A percentile compares a stretch with the other conserved stretches of the same genome.
Conservation (phyloP, 179 eudicot species). For the Vitellaria paradoxa region DNA sequence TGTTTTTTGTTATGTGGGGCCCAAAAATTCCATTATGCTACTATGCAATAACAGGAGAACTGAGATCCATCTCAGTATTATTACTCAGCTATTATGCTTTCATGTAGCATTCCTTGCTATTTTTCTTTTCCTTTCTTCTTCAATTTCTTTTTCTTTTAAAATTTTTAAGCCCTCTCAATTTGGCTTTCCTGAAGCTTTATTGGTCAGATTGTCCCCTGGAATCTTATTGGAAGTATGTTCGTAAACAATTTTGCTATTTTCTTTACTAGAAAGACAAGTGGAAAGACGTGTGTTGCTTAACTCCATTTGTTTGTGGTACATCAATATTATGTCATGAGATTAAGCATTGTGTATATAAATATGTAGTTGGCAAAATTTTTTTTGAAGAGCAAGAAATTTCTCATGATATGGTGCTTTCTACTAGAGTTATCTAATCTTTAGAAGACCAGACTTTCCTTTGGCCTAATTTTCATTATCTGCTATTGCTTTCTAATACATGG, state of each 20-base stretch:
- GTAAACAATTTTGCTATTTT: neutral
- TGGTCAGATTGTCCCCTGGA: conserved; percentile 9
- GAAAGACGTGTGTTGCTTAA: neutral
- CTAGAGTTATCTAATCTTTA: neutral
- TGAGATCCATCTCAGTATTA: neutral
- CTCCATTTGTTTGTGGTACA: neutral
- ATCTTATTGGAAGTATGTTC: neutral
- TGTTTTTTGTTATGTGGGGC: neutral
- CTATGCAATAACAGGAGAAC: conserved; percentile 3
- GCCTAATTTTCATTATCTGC: neutral
- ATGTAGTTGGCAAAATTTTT: neutral
- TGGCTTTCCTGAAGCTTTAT: conserved; percentile 12
- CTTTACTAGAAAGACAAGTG: neutral
- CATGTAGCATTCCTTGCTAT: conserved; percentile 4
- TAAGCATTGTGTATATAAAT: neutral
- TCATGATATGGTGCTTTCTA: neutral
- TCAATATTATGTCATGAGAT: neutral
- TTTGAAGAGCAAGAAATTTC: neutral
- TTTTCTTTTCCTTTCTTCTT: neutral
- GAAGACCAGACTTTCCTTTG: neutral
- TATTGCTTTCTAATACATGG: too few species aligned
- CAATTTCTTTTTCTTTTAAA: neutral
- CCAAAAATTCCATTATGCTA: neutral
- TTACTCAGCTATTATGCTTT: neutral
- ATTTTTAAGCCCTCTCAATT: conserved; percentile 6